Conservation (phyloP, 352 stramenopile species). For the Hyaloperonospora arabidopsidis region DNA sequence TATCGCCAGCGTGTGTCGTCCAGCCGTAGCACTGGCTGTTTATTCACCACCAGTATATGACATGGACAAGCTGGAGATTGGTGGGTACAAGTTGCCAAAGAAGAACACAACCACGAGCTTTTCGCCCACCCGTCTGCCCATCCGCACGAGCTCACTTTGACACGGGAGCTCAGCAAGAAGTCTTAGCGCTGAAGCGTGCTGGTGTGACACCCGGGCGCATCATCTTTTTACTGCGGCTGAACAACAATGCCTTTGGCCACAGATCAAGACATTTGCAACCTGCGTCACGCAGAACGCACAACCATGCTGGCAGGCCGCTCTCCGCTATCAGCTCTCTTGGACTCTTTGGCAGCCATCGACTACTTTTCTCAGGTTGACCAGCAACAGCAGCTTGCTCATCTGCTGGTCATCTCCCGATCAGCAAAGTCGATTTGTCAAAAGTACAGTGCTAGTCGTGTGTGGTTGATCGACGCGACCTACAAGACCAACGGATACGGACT, state of each 20-base stretch:
- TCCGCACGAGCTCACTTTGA: not conserved
- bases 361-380: not conserved
- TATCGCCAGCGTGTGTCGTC: not conserved
- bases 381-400: not conserved
- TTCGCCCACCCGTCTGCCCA: not conserved
- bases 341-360: not conserved
- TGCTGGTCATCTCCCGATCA: not conserved
- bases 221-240: not conserved
- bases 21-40: constrained; percentile 1
- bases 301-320: not conserved
- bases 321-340: not conserved
- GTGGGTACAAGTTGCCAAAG: constrained; percentile 1
- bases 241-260: not conserved
- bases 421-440: not conserved
- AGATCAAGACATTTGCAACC: not conserved
- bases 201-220: not conserved
- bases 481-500: too few species aligned
- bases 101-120: not conserved
- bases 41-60: not conserved
- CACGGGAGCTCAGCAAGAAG: not conserved
- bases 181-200: not conserved
- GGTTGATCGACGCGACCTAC: too few species aligned
- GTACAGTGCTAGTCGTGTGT: too few species aligned
- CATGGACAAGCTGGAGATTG: not conserved
- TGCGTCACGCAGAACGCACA: not conserved